phyloP scores from a whole-genome alignment of 2,329 filamentous ascomycete species.

The Fusarium verrucosum region DNA sequence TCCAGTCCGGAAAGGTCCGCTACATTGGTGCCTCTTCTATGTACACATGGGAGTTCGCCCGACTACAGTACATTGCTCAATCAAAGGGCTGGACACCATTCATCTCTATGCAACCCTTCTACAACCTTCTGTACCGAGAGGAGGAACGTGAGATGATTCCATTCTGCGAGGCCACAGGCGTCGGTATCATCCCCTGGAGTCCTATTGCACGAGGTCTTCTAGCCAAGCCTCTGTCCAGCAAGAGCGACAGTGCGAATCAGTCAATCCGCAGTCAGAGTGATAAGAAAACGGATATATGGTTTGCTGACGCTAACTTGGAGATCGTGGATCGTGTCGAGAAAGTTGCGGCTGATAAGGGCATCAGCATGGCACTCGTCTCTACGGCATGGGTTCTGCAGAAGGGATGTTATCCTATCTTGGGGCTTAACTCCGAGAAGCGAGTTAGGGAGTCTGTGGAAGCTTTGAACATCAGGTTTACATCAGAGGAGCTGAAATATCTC shows the following conservation, averaged over 20 bases:
- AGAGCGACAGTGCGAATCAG: slow-evolving; percentile 9
- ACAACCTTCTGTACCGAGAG: slow-evolving; percentile 69
- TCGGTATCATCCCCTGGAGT: slow-evolving; percentile 51
- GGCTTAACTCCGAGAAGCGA: slow-evolving; percentile 66
- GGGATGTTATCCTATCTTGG: slow-evolving; percentile 68
- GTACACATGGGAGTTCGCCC: slow-evolving; percentile 60
- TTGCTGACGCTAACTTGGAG: slow-evolving; percentile 43
- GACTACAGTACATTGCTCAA: slow-evolving; percentile 62
- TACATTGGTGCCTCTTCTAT: slow-evolving; percentile 63
- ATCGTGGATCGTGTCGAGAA: slow-evolving; percentile 57
- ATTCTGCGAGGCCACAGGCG: slow-evolving; percentile 48
- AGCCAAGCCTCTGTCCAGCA: slow-evolving; percentile 41
- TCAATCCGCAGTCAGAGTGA: slow-evolving; percentile 35
- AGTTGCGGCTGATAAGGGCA: slow-evolving; percentile 64
- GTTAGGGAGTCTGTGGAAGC: slow-evolving; percentile 68
- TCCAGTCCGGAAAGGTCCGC: slow-evolving; percentile 64
- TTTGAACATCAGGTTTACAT: slow-evolving; percentile 58
- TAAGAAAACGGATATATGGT: slow-evolving; percentile 37
- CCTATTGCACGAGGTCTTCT: slow-evolving; percentile 48
- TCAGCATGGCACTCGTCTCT: slow-evolving; percentile 71
- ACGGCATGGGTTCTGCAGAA: slow-evolving; percentile 70
- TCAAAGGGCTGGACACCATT: slow-evolving; percentile 67
- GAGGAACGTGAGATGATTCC: slow-evolving; percentile 59
- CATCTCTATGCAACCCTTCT: slow-evolving; percentile 67
- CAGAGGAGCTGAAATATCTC: slow-evolving; percentile 68